Percentiles rank a stretch among this genome's conserved stretches.
These are phyloP conservation scores for Canna indica DNA, from an alignment of 176 grass and related monocot genomes.

Conservation along the genomic window DNA sequence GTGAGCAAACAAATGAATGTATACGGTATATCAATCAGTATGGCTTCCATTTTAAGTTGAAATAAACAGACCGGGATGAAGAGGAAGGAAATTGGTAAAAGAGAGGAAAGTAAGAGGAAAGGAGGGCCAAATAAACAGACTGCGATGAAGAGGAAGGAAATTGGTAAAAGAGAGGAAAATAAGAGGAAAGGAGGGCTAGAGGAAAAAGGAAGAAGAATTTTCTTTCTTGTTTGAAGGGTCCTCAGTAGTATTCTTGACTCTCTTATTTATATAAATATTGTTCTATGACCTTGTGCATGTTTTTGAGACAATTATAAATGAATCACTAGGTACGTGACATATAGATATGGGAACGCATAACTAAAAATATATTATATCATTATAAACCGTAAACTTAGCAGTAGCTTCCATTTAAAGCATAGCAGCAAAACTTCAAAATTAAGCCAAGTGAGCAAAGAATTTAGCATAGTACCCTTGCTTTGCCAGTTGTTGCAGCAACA, in stretches of 20 bases:
- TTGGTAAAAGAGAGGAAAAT: not conserved
- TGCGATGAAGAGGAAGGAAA: not conserved
- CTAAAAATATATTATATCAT: too few species aligned
- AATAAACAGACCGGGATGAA: not conserved
- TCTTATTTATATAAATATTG: too few species aligned
- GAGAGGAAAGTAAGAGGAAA: too few species aligned
- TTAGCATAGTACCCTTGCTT: slow-evolving; percentile 56
- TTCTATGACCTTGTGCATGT: too few species aligned
- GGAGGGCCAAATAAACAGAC: not conserved
- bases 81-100: not conserved
- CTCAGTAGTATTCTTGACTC: too few species aligned
- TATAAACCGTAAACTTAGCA: not conserved
- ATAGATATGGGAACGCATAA: too few species aligned
- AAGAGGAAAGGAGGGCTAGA: too few species aligned
- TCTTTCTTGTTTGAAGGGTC: too few species aligned
- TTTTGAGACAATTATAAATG: too few species aligned
- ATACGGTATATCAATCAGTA: not conserved
- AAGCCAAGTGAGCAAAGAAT: not conserved
- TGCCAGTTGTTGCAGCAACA: slow-evolving; percentile 76
- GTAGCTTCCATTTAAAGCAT: not conserved
- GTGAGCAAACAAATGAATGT: not conserved
- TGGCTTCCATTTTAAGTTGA: not conserved
- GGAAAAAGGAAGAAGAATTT: too few species aligned
- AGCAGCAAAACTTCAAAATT: not conserved
- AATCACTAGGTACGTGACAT: too few species aligned